Evolutionary conservation across 441 rosid genomes (phyloP).

Genomic region (Jatropha multifida): DNA sequence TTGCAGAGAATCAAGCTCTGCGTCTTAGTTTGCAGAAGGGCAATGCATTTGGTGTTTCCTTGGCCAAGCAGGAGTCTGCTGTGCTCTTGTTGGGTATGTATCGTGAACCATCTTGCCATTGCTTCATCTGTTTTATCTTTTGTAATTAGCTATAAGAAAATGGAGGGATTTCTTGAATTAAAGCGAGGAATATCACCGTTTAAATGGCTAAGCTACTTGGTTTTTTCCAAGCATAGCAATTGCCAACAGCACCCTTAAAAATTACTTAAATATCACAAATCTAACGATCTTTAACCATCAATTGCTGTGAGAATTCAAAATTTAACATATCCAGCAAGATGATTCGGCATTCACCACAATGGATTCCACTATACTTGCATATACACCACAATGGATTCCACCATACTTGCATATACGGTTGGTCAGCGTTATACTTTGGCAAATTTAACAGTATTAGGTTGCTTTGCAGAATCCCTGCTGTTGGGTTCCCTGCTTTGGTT

Average conservation of each 20-base stretch:
- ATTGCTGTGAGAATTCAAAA: no score
- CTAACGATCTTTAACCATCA: no score
- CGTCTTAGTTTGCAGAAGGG: slow-evolving; percentile 57
- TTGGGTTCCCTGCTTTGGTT: slow-evolving; percentile 95
- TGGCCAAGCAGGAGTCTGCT: slow-evolving; percentile 98
- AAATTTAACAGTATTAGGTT: neutral
- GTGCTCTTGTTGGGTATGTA: slow-evolving; percentile 93
- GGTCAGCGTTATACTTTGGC: slow-evolving; percentile 4
- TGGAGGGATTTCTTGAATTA: no score
- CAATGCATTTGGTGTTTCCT: slow-evolving; percentile 53
- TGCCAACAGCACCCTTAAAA: neutral
- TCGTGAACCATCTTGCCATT: slow-evolving; percentile 10
- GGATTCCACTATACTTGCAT: neutral
- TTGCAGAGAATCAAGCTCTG: slow-evolving; percentile 79
- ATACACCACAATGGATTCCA: neutral
- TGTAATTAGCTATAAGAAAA: neutral
- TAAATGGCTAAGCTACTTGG: neutral
- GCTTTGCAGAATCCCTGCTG: slow-evolving; percentile 77
- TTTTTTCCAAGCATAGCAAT: neutral
- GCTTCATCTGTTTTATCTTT: neutral
- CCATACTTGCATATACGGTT: neutral
- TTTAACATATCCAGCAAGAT: neutral
- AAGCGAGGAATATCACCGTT: no score
- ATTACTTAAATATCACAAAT: neutral
- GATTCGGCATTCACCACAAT: neutral